These are phyloP conservation scores for Paralagenidium karlingii DNA, from an alignment of 352 stramenopile genomes.

Conservation along the genomic window DNA sequence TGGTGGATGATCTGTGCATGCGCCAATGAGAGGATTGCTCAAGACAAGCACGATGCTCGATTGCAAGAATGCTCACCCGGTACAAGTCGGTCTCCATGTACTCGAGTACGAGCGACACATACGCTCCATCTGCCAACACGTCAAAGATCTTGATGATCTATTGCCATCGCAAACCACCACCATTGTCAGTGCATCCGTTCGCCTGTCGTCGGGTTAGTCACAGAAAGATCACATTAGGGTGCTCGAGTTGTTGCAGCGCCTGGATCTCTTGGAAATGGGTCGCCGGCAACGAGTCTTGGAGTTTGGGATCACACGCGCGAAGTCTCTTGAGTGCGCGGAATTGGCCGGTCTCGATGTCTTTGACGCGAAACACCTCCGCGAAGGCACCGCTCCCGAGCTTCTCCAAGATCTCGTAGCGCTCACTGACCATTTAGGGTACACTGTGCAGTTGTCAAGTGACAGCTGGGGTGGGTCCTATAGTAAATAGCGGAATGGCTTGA, in stretches of 20 bases:
- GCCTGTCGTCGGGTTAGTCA: not conserved
- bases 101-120: conserved; percentile 60
- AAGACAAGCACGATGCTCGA: not conserved
- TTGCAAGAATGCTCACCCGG: conserved; percentile 9
- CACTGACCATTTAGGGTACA: conserved; percentile 1
- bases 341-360: conserved; percentile 20
- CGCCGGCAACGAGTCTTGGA: conserved; percentile 40
- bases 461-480: too few species aligned
- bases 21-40: too few species aligned
- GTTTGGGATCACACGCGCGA: conserved; percentile 3
- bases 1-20: conserved; percentile 40
- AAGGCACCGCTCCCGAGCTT: conserved; percentile 60
- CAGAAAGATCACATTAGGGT: conserved; percentile 28
- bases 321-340: conserved; percentile 50
- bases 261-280: conserved; percentile 68
- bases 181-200: too few species aligned
- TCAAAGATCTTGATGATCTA: conserved; percentile 59
- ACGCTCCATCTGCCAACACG: conserved; percentile 32
- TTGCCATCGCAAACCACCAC: not conserved
- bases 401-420: conserved; percentile 46
- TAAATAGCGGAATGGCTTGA: too few species aligned
- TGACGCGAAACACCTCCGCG: conserved; percentile 43
- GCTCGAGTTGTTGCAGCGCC: conserved; percentile 50
- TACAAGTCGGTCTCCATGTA: conserved; percentile 52
- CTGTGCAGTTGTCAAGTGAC: conserved; percentile 1